These are phyloP conservation scores for Cladosporium cucumerinum DNA, from an alignment of 2,329 filamentous ascomycete genomes.

Conservation along the genomic window DNA sequence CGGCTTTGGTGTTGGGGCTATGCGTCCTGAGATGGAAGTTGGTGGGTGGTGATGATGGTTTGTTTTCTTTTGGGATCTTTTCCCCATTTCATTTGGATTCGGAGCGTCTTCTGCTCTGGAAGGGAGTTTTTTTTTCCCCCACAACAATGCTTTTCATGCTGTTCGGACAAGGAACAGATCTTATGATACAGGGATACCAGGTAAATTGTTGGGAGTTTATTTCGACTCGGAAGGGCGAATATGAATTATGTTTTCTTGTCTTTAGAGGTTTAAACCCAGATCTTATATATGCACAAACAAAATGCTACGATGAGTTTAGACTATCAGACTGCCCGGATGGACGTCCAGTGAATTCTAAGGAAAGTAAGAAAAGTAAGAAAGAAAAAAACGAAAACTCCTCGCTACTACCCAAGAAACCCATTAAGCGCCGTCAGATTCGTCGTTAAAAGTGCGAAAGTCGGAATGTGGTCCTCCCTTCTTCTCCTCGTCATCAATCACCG, in stretches of 20 bases:
- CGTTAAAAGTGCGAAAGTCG: not conserved
- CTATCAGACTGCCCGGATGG: not conserved
- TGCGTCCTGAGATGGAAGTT: slow-evolving; percentile 9
- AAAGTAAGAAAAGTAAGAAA: not conserved
- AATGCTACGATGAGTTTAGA: slow-evolving; percentile 11
- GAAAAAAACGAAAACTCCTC: not conserved
- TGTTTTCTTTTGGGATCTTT: not conserved
- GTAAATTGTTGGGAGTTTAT: not conserved
- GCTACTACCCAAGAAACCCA: slow-evolving; percentile 2
- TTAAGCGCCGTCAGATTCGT: slow-evolving; percentile 4
- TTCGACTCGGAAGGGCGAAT: not conserved
- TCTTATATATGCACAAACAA: slow-evolving; percentile 2
- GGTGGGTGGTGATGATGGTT: not conserved
- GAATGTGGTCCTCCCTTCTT: not conserved
- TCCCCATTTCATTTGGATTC: not conserved
- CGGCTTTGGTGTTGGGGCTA: slow-evolving; percentile 2
- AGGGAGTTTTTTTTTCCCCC: slow-evolving; percentile 30
- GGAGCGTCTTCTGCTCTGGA: slow-evolving; percentile 25
- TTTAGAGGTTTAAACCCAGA: not conserved
- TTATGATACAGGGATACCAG: slow-evolving; percentile 13
- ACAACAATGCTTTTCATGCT: slow-evolving; percentile 16
- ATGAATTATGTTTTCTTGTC: not conserved
- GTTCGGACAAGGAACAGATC: not conserved
- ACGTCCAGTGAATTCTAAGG: not conserved
- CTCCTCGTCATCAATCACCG: not conserved